Conservation (phyloP, 495 filamentous ascomycete genomes). For the Neurospora terricola region DNA sequence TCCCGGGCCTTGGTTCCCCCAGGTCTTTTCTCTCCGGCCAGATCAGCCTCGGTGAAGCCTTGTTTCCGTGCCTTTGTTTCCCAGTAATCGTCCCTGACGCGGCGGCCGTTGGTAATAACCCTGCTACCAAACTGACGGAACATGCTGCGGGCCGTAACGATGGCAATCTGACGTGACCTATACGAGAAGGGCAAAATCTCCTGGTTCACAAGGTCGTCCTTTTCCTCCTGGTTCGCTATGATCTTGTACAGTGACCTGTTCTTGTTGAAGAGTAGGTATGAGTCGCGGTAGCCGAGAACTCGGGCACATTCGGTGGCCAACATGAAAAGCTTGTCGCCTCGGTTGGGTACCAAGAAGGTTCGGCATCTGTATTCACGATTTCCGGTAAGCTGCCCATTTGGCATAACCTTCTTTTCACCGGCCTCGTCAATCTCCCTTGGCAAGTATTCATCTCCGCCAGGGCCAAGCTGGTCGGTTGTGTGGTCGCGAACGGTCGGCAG, state of each 20-base stretch:
- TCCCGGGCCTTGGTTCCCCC: constrained; percentile 84
- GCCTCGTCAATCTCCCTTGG: constrained; percentile 87
- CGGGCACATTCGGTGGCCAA: constrained; percentile 95
- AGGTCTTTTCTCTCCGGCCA: constrained; percentile 92
- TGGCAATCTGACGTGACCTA: constrained; percentile 93
- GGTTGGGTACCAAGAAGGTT: constrained; percentile 83
- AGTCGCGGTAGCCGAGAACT: constrained; percentile 91
- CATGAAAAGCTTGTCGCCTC: constrained; percentile 95
- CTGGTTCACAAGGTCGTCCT: constrained; percentile 90
- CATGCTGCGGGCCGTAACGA: constrained; percentile 98
- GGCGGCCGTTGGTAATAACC: constrained; percentile 77
- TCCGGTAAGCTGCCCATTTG: constrained; percentile 70
- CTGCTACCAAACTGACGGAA: constrained; percentile 98
- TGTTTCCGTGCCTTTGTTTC: constrained; percentile 94
- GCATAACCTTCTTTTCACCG: constrained; percentile 86
- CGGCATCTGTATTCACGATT: constrained; percentile 84
- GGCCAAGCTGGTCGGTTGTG: constrained; percentile 89
- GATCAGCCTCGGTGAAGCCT: constrained; percentile 94
- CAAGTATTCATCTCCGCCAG: constrained; percentile 92
- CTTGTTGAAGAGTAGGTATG: constrained; percentile 98
- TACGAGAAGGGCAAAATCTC: constrained; percentile 97
- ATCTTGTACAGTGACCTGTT: constrained; percentile 97
- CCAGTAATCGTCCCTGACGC: constrained; percentile 98
- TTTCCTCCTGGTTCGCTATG: constrained; percentile 91
- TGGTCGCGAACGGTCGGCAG: constrained; percentile 94